Percentiles rank a stretch among this genome's conserved stretches.
Evolutionary conservation across 768 basidiomycete genomes (phyloP).

Genomic region (Auriscalpium vulgare): DNA sequence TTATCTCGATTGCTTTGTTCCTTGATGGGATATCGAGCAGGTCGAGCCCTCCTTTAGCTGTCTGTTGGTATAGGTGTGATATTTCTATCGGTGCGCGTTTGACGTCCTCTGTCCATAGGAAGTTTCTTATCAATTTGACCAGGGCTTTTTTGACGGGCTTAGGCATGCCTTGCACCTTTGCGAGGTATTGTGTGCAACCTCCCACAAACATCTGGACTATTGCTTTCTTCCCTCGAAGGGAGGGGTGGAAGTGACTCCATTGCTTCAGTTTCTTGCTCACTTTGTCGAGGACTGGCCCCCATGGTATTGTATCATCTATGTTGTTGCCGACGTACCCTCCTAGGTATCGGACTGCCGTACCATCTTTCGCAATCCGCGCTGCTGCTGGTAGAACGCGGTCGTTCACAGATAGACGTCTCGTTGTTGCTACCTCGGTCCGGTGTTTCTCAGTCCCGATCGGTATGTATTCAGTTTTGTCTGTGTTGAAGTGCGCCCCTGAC

Average conservation of each 20-base stretch:
- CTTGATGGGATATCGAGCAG: constrained; percentile 6
- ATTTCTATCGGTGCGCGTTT: neutral
- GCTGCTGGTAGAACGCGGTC: neutral
- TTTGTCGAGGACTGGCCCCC: constrained; percentile 7
- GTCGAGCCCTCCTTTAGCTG: constrained; percentile 3
- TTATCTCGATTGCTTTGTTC: constrained; percentile 11
- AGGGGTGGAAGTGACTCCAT: constrained; percentile 6
- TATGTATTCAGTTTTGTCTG: too few relatives aligned
- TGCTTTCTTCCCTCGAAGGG: constrained; percentile 12
- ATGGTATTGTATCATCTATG: neutral
- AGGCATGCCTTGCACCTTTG: constrained; percentile 22
- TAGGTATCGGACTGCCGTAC: neutral
- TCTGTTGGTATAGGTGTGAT: neutral
- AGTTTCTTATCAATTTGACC: constrained; percentile 3
- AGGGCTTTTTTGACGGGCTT: neutral
- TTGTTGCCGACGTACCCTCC: constrained; percentile 5
- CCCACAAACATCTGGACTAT: constrained; percentile 18
- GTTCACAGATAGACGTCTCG: neutral
- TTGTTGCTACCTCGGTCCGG: neutral
- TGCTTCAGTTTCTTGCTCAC: neutral
- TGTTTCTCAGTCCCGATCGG: constrained; percentile 8
- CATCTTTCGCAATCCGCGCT: neutral
- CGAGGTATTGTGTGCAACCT: constrained; percentile 19
- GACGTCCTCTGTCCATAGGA: constrained; percentile 14
- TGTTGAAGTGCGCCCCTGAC: too few relatives aligned